Evolutionary conservation across 208 protist genomes (phyloP).

Genomic region (Trypanosoma rangeli): DNA sequence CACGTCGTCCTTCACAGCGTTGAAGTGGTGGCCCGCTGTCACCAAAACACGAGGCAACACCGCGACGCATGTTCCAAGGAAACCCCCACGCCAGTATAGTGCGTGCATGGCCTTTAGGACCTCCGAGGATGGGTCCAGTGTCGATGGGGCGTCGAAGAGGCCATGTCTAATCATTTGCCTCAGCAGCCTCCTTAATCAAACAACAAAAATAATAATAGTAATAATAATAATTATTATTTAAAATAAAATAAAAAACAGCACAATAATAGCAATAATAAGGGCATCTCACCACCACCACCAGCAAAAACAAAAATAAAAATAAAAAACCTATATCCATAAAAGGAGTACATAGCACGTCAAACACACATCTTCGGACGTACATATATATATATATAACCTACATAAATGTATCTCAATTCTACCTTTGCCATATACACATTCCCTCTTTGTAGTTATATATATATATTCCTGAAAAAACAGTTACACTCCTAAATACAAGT

Average conservation of each 20-base stretch:
- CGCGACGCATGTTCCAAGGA: conserved; percentile 80
- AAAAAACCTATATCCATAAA: neutral
- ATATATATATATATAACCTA: neutral
- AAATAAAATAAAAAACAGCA: neutral
- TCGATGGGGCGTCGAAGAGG: conserved; percentile 33
- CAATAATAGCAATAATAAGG: neutral
- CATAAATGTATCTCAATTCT: neutral
- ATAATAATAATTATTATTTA: conserved; percentile 3
- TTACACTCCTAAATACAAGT: conserved; percentile 6
- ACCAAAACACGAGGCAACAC: conserved; percentile 57
- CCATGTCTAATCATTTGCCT: conserved; percentile 54
- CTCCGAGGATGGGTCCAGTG: conserved; percentile 32
- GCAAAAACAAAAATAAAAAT: conserved; percentile 9
- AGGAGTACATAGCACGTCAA: neutral
- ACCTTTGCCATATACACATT: neutral
- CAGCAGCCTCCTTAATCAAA: neutral
- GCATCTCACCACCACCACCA: neutral
- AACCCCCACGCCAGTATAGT: conserved; percentile 71
- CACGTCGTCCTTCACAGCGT: conserved; percentile 69
- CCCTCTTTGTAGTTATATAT: neutral
- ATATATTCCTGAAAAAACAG: neutral
- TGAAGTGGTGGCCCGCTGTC: conserved; percentile 83
- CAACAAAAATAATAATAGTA: neutral
- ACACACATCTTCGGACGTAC: neutral
- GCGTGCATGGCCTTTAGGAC: conserved; percentile 56